Evolutionary conservation across 1,139 yeast species (phyloP).

Genomic region (Sugiyamaella neomexicana): DNA sequence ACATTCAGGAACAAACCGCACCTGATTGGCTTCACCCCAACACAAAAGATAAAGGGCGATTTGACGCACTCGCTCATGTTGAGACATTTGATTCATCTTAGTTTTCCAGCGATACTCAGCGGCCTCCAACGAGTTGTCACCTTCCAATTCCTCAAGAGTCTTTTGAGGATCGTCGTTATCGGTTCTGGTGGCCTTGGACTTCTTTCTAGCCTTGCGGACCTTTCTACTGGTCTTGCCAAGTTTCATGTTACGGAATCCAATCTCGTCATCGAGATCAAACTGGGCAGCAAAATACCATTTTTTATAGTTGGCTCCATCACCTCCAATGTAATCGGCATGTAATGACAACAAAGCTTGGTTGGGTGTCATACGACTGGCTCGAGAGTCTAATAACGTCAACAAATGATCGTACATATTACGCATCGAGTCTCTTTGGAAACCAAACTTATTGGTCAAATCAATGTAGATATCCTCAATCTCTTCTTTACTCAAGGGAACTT

Average conservation of each 20-base stretch:
- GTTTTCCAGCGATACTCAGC: constrained; percentile 85
- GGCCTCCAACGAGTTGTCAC: constrained; percentile 77
- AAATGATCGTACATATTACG: constrained; percentile 96
- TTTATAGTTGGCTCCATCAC: constrained; percentile 84
- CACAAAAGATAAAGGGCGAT: constrained; percentile 82
- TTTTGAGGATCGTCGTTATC: constrained; percentile 48
- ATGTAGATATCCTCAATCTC: constrained; percentile 91
- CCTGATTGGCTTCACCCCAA: constrained; percentile 99
- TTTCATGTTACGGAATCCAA: constrained; percentile 77
- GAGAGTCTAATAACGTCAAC: constrained; percentile 89
- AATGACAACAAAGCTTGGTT: constrained; percentile 87
- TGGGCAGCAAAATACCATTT: constrained; percentile 98
- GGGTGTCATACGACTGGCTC: constrained; percentile 96
- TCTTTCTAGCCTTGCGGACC: constrained; percentile 56
- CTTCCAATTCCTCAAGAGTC: constrained; percentile 78
- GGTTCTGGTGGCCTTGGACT: constrained; percentile 61
- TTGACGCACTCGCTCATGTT: constrained; percentile 84
- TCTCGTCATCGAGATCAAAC: constrained; percentile 77
- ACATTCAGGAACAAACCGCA: constrained; percentile 91
- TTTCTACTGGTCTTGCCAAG: constrained; percentile 66
- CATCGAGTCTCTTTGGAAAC: constrained; percentile 97
- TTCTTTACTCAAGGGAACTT: constrained; percentile 78
- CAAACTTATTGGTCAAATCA: constrained; percentile 86
- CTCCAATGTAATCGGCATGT: constrained; percentile 97
- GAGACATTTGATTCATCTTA: constrained; percentile 67